Percentiles rank a stretch among this genome's conserved stretches.
These are phyloP conservation scores for Camelina sativa DNA, from an alignment of 345 rosid species.

Conservation along the genomic window DNA sequence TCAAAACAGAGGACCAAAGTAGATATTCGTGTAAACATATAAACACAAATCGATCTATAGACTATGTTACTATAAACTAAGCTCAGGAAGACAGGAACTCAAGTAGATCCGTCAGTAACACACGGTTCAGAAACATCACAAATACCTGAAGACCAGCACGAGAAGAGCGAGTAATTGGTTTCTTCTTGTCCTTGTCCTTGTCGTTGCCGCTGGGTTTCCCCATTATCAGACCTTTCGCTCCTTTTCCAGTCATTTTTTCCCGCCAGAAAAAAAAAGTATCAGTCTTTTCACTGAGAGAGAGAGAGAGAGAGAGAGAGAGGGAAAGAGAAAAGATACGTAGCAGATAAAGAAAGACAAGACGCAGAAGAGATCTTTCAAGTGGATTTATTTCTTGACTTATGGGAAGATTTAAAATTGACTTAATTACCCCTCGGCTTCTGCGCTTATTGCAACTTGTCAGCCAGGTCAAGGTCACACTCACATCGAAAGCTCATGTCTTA, in stretches of 20 bases:
- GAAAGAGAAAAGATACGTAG: not conserved
- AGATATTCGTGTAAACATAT: not conserved
- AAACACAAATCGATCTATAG: slow-evolving; percentile 5
- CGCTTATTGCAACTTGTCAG: not conserved
- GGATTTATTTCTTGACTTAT: not conserved
- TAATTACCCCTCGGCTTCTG: slow-evolving; percentile 14
- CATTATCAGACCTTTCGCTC: slow-evolving; percentile 75
- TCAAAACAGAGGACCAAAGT: slow-evolving; percentile 1
- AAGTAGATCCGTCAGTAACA: slow-evolving; percentile 28
- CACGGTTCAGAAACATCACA: slow-evolving; percentile 14
- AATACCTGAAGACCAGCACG: slow-evolving; percentile 85
- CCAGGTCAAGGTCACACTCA: not conserved
- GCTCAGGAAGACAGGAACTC: not conserved
- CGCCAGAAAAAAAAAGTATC: slow-evolving; percentile 25
- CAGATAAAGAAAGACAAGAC: not conserved
- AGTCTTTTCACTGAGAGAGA: not conserved
- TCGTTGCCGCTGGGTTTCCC: slow-evolving; percentile 64
- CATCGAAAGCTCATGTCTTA: slow-evolving; percentile 8
- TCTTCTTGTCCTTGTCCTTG: slow-evolving; percentile 74
- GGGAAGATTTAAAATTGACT: not conserved
- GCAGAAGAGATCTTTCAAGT: not conserved
- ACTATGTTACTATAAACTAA: not conserved
- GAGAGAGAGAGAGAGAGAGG: not conserved
- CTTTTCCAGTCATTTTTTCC: slow-evolving; percentile 82
- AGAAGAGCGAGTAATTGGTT: slow-evolving; percentile 77